Conservation (phyloP, 345 rosid genomes). For the Aquilaria malaccensis region DNA sequence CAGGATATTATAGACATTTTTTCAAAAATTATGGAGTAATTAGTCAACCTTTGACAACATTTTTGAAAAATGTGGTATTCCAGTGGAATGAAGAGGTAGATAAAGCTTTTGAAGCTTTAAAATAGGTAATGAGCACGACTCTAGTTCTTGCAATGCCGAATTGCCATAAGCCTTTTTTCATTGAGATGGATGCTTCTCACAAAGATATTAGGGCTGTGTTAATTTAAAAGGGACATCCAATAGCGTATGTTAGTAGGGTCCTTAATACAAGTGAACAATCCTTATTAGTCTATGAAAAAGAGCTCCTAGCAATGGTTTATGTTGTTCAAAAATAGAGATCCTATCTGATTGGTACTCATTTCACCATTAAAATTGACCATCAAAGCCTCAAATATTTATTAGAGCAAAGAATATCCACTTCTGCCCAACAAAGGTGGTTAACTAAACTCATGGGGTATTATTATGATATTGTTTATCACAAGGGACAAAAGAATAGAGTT, state of each 20-base stretch:
- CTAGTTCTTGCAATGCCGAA: not conserved
- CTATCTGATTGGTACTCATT: not conserved
- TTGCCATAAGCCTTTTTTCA: rapidly evolving
- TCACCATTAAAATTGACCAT: not conserved
- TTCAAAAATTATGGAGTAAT: no score
- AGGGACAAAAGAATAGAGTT: not conserved
- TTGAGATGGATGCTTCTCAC: not conserved
- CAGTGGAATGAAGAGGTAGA: no score
- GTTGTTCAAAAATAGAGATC: not conserved
- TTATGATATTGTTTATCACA: not conserved
- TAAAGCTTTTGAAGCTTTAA: not conserved
- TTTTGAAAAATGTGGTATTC: no score
- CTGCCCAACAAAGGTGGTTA: not conserved
- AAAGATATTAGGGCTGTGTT: not conserved
- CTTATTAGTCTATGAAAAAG: not conserved
- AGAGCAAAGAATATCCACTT: not conserved
- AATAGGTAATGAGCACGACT: not conserved
- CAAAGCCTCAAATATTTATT: not conserved
- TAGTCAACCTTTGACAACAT: no score
- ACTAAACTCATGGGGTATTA: not conserved
- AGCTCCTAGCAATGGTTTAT: not conserved
- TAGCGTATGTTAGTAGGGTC: not conserved
- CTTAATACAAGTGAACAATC: not conserved
- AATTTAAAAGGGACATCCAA: not conserved
- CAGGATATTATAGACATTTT: no score